Base-by-base conservation (phyloP, 2,329 filamentous ascomycete species). In the Stagonosporopsis chrysanthemi region DNA sequence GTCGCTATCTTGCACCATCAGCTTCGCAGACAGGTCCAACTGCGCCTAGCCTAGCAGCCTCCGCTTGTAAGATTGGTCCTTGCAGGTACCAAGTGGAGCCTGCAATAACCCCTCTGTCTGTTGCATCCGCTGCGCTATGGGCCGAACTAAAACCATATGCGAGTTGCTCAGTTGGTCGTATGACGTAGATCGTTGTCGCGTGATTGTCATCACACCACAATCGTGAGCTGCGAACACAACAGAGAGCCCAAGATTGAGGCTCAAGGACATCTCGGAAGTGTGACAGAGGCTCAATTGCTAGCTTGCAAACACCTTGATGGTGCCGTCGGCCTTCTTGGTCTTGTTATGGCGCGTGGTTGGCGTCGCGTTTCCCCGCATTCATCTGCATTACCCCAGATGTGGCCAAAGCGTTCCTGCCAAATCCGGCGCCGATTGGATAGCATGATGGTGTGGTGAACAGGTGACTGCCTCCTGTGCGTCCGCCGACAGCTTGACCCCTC, bases 391-490 rank as follows among this genome's bases (percentile, higher is more conserved):
- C 63, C 52, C 62, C 60, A 62, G 56, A 55, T 44, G 49, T 46
- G 35, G 61, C 58, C 58, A 53, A 59, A 60, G 60, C 64, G 29
- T 23, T 17, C 26, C 28, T 51, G 62, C 66, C 63, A 63, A 43
- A 59, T 50, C 48, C 39, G 39, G 58, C 52, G 49, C 67, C 66
- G 67, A 65, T 67, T 66, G 63, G 65, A 62, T 63, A 58, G 62
- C 51, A 60, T 54, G 60, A 63, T 72, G 71, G 69, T 72, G 69
- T 64, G 64, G 63, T 70, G 66, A 74, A 73, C 72, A 75, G 71
- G 69, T 75, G 73, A 75, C 69, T 53, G 46, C 54, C 60, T 59
- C 52, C 66, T 71, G 66, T 64, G 61, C 60, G 56, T 60, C 65
- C 64, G 58, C 44, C 47, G 58, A 56, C 59, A 49, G 64, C 57